Percentiles rank a stretch among this genome's conserved stretches.
phyloP scores from a whole-genome alignment of 140 eudicot genomes.

The Oenanthe javanica region DNA sequence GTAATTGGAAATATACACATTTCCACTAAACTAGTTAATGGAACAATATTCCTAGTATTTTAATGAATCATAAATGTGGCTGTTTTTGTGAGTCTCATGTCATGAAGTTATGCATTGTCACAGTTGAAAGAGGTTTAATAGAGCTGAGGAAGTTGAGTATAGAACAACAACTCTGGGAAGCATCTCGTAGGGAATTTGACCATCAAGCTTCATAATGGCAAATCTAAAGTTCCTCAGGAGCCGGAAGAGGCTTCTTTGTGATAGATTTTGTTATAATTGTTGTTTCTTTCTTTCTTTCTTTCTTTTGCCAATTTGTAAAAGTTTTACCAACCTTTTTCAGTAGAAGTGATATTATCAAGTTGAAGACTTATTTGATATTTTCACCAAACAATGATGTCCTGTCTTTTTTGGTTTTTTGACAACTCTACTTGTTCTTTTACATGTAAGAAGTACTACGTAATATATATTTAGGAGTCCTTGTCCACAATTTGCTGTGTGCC shows the following conservation, averaged over 20 bases:
- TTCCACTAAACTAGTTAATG: neutral
- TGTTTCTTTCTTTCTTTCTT: neutral
- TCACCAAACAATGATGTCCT: neutral
- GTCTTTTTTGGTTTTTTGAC: neutral
- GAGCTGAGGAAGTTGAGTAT: slow-evolving; percentile 87
- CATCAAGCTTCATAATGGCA: slow-evolving; percentile 34
- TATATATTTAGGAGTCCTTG: neutral
- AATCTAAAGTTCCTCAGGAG: slow-evolving; percentile 29
- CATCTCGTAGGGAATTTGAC: slow-evolving; percentile 86
- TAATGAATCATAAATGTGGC: neutral
- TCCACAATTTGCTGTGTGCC: neutral
- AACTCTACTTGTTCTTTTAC: neutral
- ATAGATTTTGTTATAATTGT: slow-evolving; percentile 5
- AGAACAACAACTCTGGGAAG: slow-evolving; percentile 98
- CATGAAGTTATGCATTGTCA: slow-evolving; percentile 5
- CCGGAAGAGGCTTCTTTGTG: slow-evolving; percentile 45
- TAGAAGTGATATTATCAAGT: neutral
- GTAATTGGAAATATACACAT: neutral
- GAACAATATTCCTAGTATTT: too few species aligned
- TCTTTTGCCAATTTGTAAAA: neutral
- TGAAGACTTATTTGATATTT: neutral
- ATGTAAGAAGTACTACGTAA: neutral
- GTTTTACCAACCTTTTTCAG: slow-evolving; percentile 3
- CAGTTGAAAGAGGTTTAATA: slow-evolving; percentile 85
- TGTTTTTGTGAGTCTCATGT: neutral